phyloP scores from a whole-genome alignment of 305 asterid genomes.

The Andrographis paniculata region DNA sequence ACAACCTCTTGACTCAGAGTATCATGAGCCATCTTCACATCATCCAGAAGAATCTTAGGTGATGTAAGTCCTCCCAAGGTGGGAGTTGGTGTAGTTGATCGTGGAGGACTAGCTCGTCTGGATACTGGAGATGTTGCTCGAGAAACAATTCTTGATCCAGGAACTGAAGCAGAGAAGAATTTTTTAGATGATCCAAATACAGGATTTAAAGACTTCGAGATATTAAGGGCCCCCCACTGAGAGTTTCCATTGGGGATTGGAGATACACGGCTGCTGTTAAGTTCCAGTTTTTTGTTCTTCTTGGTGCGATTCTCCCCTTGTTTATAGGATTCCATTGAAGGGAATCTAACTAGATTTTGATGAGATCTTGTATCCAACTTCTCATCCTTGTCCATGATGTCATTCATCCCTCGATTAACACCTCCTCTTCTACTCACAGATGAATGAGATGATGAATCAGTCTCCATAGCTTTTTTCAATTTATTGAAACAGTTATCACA shows the following conservation, averaged over 20 bases:
- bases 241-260: slow-evolving; percentile 61
- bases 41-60: slow-evolving; percentile 46
- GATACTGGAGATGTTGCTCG: slow-evolving; percentile 80
- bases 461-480: slow-evolving; percentile 51
- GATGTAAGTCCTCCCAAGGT: slow-evolving; percentile 54
- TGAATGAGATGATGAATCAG: slow-evolving; percentile 36
- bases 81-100: slow-evolving; percentile 59
- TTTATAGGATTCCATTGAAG: slow-evolving; percentile 49
- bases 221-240: slow-evolving; percentile 52
- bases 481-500: slow-evolving; percentile 66
- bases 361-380: slow-evolving; percentile 40
- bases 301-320: slow-evolving; percentile 39
- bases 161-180: slow-evolving; percentile 74
- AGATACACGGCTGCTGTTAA: slow-evolving; percentile 59
- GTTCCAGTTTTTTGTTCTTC: slow-evolving; percentile 44
- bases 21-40: slow-evolving; percentile 34
- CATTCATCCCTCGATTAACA: slow-evolving; percentile 36
- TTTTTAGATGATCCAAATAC: slow-evolving; percentile 65
- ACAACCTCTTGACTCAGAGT: slow-evolving; percentile 46
- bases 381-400: slow-evolving; percentile 35
- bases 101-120: slow-evolving; percentile 57
- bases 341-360: slow-evolving; percentile 38
- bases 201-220: slow-evolving; percentile 59
- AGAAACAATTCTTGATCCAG: slow-evolving; percentile 76
- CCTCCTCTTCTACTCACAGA: slow-evolving; percentile 43